These are phyloP conservation scores for Nephelium lappaceum DNA, from an alignment of 345 rosid genomes.

Conservation along the genomic window DNA sequence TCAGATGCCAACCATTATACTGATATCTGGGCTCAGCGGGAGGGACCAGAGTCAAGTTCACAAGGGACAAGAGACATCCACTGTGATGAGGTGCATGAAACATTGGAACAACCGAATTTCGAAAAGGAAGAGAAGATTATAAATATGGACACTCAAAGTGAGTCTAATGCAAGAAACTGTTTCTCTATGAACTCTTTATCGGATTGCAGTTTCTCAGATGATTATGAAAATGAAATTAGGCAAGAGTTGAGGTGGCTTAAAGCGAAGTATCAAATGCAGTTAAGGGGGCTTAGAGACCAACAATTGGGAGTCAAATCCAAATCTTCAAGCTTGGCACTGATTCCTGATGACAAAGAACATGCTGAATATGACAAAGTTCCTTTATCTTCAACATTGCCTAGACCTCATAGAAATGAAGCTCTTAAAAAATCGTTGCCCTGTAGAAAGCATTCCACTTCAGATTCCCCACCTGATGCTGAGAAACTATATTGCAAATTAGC, in stretches of 20 bases:
- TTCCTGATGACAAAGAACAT: conserved; percentile 18
- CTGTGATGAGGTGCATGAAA: conserved; percentile 38
- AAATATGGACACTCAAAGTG: conserved; percentile 33
- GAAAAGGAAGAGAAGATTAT: conserved; percentile 46
- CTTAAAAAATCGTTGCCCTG: conserved; percentile 15
- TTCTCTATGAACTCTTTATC: conserved; percentile 25
- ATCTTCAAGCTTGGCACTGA: conserved; percentile 22
- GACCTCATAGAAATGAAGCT: conserved; percentile 13
- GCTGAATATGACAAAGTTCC: conserved; percentile 18
- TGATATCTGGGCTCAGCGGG: conserved; percentile 69
- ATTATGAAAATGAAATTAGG: conserved; percentile 74
- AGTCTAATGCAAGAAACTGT: conserved; percentile 29
- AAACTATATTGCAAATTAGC: conserved; percentile 25
- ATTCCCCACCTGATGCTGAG: conserved; percentile 14
- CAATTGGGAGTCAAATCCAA: conserved; percentile 36
- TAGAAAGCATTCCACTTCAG: conserved; percentile 15
- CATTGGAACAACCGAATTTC: conserved; percentile 6
- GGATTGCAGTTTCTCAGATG: conserved; percentile 33
- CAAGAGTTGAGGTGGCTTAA: conserved; percentile 91
- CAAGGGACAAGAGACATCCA: conserved; percentile 45
- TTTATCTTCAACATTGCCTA: conserved; percentile 15
- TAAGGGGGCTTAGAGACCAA: conserved; percentile 57
- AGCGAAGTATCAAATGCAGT: conserved; percentile 73
- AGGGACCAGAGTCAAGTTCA: conserved; percentile 32
- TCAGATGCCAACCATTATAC: conserved; percentile 38